Evolutionary conservation across 2,329 filamentous ascomycete genomes (phyloP).

Genomic region (Botrytis medusae): DNA sequence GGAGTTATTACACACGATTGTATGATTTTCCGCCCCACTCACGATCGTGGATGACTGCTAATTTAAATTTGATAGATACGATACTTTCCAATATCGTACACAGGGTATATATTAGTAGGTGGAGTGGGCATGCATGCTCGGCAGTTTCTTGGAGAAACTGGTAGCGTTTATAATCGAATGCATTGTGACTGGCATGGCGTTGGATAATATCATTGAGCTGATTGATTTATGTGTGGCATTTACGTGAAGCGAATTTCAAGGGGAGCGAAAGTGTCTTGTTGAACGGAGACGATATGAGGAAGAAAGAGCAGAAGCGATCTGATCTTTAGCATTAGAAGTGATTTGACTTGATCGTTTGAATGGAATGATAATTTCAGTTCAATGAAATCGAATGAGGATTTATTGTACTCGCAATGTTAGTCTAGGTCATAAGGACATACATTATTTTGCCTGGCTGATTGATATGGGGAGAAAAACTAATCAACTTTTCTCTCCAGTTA

Average conservation of each 20-base stretch:
- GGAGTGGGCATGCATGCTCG: slow-evolving; percentile 2
- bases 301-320: background rate
- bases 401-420: background rate
- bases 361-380: background rate
- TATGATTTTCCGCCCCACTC: slow-evolving; percentile 47
- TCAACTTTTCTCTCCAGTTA: background rate
- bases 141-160: background rate
- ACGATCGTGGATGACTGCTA: background rate
- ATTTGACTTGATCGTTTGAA: background rate
- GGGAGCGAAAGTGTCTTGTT: background rate
- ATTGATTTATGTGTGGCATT: slow-evolving; percentile 15
- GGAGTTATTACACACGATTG: slow-evolving; percentile 85
- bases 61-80: slow-evolving; percentile 56
- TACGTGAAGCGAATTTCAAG: background rate
- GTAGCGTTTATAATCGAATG: background rate
- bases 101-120: slow-evolving; percentile 74
- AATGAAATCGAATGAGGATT: background rate
- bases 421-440: background rate
- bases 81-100: slow-evolving; percentile 84
- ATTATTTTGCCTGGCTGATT: background rate
- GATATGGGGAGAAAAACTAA: background rate
- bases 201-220: slow-evolving; percentile 18
- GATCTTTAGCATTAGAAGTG: background rate
- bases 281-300: background rate
- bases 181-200: slow-evolving; percentile 18